Base-by-base conservation (phyloP, 208 protist genomes). In the Trypanosoma melophagium region DNA sequence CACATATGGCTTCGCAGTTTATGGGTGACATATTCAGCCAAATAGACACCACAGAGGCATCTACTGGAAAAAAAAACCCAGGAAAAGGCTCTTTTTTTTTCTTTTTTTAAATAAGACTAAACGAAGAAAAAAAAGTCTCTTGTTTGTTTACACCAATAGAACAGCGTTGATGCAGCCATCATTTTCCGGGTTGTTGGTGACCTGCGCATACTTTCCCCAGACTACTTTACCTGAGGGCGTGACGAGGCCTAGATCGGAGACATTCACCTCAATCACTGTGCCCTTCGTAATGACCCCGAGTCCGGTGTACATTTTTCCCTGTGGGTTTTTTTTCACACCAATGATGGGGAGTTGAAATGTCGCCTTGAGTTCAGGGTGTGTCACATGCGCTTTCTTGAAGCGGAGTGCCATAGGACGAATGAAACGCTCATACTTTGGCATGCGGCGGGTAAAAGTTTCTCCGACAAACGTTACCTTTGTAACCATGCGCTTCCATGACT, bases 101-200 rank as follows among this genome's bases (percentile, higher is more conserved):
- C 47, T 49, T 59, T 49, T 8, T 45, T 9, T 14, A 14, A 35
- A 56, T 69, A 60, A 60, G 62, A 50, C 49, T 60, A 59, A 57
- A 71, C n/a, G 52, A 49, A 44, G 35, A 67, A 60, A 60, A 72
- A 58, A 49, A 17, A 28, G 3, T 40, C 45, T 19, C 1, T 13
- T 59, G 8, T 14, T 5, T 28, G 17, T 55, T 95, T 98, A 99
- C 22, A 99, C 98, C 3, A 99, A 84, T 25, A 99, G 86, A 19
- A 99, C 94, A 9, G 98, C 98, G 73, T 99, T 99, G 76, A 99
- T 99, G 84, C 98, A 99, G 24, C 99, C 99, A 74, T 99, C 99
- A 71, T 99, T 99, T 80, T 99, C 99, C 4, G 99, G 99, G 76
- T 99, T 99, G 91, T 99, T 99, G 7, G 99, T 99, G 41, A 99